These are phyloP conservation scores for Candida manassasensis DNA, from an alignment of 805 yeast genomes.

Conservation along the genomic window DNA sequence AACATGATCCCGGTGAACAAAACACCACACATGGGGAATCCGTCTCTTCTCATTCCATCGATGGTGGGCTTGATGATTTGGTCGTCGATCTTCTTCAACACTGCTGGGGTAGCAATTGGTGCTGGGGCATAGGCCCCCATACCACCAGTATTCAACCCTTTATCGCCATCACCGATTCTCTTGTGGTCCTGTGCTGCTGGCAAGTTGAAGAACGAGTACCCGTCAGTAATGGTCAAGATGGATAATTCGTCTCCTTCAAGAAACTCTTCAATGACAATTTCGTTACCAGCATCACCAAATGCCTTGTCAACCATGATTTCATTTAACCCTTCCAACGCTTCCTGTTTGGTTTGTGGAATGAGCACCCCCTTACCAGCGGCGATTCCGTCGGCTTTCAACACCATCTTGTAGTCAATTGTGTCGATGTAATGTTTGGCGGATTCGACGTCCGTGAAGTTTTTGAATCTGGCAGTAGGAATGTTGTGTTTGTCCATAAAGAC, in stretches of 20 bases:
- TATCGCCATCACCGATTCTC: conserved; percentile 88
- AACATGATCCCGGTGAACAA: conserved; percentile 94
- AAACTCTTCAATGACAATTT: conserved; percentile 90
- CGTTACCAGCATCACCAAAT: conserved; percentile 91
- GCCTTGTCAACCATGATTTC: conserved; percentile 86
- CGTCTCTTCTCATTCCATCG: conserved; percentile 94
- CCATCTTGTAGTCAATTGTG: conserved; percentile 67
- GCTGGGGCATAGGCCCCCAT: conserved; percentile 99
- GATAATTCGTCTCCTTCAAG: conserved; percentile 96
- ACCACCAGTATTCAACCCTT: conserved; percentile 97
- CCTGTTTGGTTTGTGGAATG: conserved; percentile 79
- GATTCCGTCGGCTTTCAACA: conserved; percentile 94
- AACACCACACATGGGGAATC: conserved; percentile 92
- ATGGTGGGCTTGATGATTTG: conserved; percentile 86
- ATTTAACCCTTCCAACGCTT: conserved; percentile 78
- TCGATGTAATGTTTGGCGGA: conserved; percentile 70
- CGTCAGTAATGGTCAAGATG: conserved; percentile 87
- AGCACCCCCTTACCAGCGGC: conserved; percentile 99
- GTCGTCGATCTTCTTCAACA: conserved; percentile 65
- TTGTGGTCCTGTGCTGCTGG: conserved; percentile 99
- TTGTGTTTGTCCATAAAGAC: conserved; percentile 86
- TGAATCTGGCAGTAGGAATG: conserved; percentile 92
- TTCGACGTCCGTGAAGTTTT: conserved; percentile 73
- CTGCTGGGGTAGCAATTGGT: conserved; percentile 79
- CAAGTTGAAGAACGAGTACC: conserved; percentile 81